Evolutionary conservation across 2,329 filamentous ascomycete species (phyloP).

Genomic region (Pseudovirgaria hyperparasitica): DNA sequence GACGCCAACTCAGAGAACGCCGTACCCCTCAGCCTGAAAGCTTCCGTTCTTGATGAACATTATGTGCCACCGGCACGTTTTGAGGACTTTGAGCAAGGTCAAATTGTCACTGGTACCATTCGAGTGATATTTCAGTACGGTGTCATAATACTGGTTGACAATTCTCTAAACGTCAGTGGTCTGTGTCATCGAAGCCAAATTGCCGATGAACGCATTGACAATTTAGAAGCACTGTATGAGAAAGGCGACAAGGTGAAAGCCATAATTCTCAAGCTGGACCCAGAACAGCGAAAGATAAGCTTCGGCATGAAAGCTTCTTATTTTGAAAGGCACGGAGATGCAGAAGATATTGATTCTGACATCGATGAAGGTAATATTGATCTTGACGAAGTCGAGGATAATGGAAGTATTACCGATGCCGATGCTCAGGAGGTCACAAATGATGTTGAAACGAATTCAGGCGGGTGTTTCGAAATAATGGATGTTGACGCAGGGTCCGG

Average conservation of each 20-base stretch:
- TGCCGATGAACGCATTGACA: constrained; percentile 68
- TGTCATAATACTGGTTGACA: constrained; percentile 83
- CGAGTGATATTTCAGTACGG: constrained; percentile 92
- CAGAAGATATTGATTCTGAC: constrained; percentile 32
- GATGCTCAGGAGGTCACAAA: constrained; percentile 17
- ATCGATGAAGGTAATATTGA: constrained; percentile 32
- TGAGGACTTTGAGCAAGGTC: constrained; percentile 64
- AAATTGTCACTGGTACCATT: constrained; percentile 78
- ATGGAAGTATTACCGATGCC: constrained; percentile 22
- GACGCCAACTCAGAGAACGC: constrained; percentile 56
- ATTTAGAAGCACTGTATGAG: constrained; percentile 80
- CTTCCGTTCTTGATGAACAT: constrained; percentile 67
- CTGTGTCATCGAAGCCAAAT: constrained; percentile 88
- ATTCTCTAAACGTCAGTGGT: constrained; percentile 78
- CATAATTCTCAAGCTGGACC: constrained; percentile 67
- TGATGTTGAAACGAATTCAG: constrained; percentile 18
- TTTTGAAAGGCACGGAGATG: constrained; percentile 56
- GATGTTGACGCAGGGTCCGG: constrained; percentile 24
- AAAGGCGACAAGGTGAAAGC: constrained; percentile 92
- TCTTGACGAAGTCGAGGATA: constrained; percentile 29
- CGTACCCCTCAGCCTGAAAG: constrained; percentile 76
- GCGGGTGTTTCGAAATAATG: too few relatives aligned
- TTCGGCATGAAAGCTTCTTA: constrained; percentile 91
- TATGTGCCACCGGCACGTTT: constrained; percentile 64
- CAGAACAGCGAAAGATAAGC: constrained; percentile 63